Base-by-base conservation (phyloP, 768 basidiomycete species). In the Gymnopilus dilepis region DNA sequence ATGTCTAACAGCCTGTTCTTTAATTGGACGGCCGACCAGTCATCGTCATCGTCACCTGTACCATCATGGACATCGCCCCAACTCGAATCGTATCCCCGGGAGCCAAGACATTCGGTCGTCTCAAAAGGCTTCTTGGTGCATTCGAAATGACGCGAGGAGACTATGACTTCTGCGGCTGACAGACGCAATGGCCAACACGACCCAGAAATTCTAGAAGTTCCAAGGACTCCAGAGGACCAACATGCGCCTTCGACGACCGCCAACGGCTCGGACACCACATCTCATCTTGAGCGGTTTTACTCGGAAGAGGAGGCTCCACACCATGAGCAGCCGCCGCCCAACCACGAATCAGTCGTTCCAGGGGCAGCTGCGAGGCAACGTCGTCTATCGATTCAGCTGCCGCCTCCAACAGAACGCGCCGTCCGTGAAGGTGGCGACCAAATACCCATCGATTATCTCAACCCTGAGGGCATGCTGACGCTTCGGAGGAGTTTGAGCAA, bases 391-490 rank as follows among this genome's bases (percentile, higher is more conserved):
- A 47, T 47, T 26, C 43, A 47, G 19, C 8, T 47, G 2, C 43
- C 43, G 21, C 22, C 43, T 47, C 24, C 7, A 13, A 4, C 26
- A 22, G 24, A 47, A 7, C 43, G 3, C 24, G 24, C 43, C 43
- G 22, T 13, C 7, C 13, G 12, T 26, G 43, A 12, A 22, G 24
- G 43, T 26, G n/a, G n/a, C n/a, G 43, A 47, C 24, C 43, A 47
- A 58, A 80, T 84, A 3, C 71, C 76, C 24, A 59, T 84, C 19
- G 82, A 80, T 47, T 80, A 78, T 64, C 87, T 88, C 65, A 86
- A 89, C 69, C 84, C 81, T 1, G 65, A 66, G 19, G 87, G 86
- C 8, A 79, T 85, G 34, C 69, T 65, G 3, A 64, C 76, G 45
- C 75, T 86, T 5, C 72, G 73, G 11, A 69, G 72, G 63, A 77